phyloP scores from a whole-genome alignment of 345 rosid species.

The Arabidopsis suecica region DNA sequence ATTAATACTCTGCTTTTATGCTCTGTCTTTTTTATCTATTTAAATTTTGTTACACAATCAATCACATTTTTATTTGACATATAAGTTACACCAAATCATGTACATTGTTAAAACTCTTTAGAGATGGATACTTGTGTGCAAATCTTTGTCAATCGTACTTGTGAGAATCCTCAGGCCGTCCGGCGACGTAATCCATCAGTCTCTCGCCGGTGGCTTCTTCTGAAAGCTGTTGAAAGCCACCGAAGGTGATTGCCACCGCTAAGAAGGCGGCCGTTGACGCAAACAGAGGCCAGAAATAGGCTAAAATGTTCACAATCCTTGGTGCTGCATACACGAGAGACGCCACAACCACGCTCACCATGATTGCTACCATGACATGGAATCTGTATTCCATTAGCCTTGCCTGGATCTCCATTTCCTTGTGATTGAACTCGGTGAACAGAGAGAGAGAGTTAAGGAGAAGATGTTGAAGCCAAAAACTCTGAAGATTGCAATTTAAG shows the following conservation, averaged over 20 bases:
- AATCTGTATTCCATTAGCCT: constrained; percentile 62
- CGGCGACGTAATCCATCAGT: constrained; percentile 74
- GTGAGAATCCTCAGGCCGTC: constrained; percentile 41
- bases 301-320: constrained; percentile 55
- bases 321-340: constrained; percentile 63
- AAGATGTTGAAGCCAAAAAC: constrained; percentile 23
- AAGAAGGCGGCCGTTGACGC: constrained; percentile 80
- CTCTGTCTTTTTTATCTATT: background rate
- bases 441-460: background rate
- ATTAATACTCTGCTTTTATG: constrained; percentile 21
- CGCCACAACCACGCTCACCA: constrained; percentile 44
- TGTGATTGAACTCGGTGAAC: constrained; percentile 4
- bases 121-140: background rate
- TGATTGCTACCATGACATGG: constrained; percentile 51
- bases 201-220: constrained; percentile 58
- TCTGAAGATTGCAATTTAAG: constrained; percentile 25
- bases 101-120: constrained; percentile 23
- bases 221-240: constrained; percentile 62
- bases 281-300: constrained; percentile 87
- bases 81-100: constrained; percentile 22
- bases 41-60: constrained; percentile 8
- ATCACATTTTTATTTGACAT: constrained; percentile 25
- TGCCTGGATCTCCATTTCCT: constrained; percentile 56
- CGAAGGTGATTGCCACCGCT: constrained; percentile 58
- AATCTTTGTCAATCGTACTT: constrained; percentile 19